Conservation (phyloP, 2,329 filamentous ascomycete genomes). For the Didymella keratinophila region DNA sequence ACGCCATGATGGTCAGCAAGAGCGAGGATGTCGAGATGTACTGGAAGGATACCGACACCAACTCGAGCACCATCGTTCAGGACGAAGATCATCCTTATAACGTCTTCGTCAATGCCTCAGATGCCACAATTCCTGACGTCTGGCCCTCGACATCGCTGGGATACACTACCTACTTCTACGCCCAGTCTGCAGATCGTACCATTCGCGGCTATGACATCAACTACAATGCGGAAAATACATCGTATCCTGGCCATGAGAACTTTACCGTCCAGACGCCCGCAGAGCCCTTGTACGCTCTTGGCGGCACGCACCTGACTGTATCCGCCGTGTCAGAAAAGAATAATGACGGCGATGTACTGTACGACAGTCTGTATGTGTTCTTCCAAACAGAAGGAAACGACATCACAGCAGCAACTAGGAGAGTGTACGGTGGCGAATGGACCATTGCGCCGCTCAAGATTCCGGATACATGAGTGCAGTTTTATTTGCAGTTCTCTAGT, state of each 20-base stretch:
- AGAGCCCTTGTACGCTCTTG: slow-evolving; percentile 42
- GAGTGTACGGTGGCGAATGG: slow-evolving; percentile 40
- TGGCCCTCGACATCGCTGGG: slow-evolving; percentile 52
- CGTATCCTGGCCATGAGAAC: slow-evolving; percentile 34
- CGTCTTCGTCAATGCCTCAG: slow-evolving; percentile 45
- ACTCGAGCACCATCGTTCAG: slow-evolving; percentile 29
- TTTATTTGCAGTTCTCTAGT: neutral
- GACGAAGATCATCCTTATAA: slow-evolving; percentile 52
- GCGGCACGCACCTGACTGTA: slow-evolving; percentile 53
- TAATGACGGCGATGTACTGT: slow-evolving; percentile 26
- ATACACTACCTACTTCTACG: slow-evolving; percentile 55
- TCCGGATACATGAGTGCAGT: slow-evolving; percentile 28
- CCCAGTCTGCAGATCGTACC: slow-evolving; percentile 47
- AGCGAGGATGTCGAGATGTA: slow-evolving; percentile 52
- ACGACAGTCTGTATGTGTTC: slow-evolving; percentile 46
- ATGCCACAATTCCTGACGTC: slow-evolving; percentile 45
- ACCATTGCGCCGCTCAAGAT: slow-evolving; percentile 36
- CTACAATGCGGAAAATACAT: slow-evolving; percentile 52
- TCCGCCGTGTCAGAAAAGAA: slow-evolving; percentile 43
- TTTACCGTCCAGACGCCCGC: slow-evolving; percentile 45
- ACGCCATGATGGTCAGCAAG: slow-evolving; percentile 55
- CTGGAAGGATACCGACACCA: slow-evolving; percentile 55
- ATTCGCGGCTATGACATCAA: slow-evolving; percentile 53
- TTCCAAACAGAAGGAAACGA: slow-evolving; percentile 43
- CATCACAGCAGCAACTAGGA: slow-evolving; percentile 41